Percentiles rank a stretch among this genome's conserved stretches.
Evolutionary conservation across 345 rosid genomes (phyloP).

Genomic region (Aethionema arabicum): DNA sequence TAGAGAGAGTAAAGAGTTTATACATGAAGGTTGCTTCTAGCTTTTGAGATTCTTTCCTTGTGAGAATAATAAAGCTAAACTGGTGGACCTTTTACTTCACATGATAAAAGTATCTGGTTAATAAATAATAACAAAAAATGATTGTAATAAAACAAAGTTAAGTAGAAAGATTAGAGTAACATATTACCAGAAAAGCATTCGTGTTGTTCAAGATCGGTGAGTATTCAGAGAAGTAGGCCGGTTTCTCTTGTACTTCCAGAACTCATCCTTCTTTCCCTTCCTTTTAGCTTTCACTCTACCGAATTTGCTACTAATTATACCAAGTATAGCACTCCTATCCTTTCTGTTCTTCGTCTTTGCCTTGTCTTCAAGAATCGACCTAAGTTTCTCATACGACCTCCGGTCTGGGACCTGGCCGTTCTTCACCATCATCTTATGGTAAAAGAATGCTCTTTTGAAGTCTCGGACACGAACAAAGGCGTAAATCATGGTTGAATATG

Average conservation of each 20-base stretch:
- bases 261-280: conserved; percentile 82
- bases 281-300: conserved; percentile 58
- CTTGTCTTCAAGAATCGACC: conserved; percentile 69
- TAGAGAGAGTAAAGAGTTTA: conserved; percentile 20
- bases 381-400: conserved; percentile 75
- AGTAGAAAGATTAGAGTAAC: neutral
- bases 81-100: conserved; percentile 19
- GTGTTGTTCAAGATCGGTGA: conserved; percentile 21
- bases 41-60: conserved; percentile 40
- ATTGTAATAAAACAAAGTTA: neutral
- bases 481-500: conserved; percentile 84
- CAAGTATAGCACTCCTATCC: conserved; percentile 78
- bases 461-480: conserved; percentile 82
- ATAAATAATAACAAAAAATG: neutral
- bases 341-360: conserved; percentile 63
- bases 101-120: conserved; percentile 27
- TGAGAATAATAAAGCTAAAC: conserved; percentile 30
- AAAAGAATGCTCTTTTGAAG: conserved; percentile 84
- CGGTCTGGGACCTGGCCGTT: conserved; percentile 73
- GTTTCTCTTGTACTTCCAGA: conserved; percentile 76
- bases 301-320: conserved; percentile 68
- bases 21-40: conserved; percentile 29
- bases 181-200: conserved; percentile 12
- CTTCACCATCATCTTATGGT: conserved; percentile 89
- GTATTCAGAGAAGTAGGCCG: conserved; percentile 30